phyloP scores from a whole-genome alignment of 2,329 filamentous ascomycete genomes.

The Fusarium tupiense region DNA sequence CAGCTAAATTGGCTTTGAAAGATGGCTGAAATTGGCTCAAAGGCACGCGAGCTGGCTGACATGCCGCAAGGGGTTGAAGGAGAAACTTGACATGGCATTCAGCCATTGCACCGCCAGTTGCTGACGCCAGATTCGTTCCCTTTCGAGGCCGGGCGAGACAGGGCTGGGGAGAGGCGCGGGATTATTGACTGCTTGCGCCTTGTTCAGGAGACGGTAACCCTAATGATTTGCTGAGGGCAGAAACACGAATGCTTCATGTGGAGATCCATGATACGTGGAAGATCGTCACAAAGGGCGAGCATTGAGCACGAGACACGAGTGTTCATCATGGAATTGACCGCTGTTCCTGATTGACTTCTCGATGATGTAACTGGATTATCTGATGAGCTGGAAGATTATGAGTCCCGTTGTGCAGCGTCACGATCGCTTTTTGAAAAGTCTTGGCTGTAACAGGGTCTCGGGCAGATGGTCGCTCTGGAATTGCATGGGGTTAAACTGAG shows the following conservation, averaged over 20 bases:
- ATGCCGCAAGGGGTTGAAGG: background rate
- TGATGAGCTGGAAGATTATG: conserved; percentile 24
- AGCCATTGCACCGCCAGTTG: conserved; percentile 18
- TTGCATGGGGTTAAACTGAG: conserved; percentile 13
- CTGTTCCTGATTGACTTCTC: conserved; percentile 18
- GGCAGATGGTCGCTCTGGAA: conserved; percentile 29
- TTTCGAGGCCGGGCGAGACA: conserved; percentile 23
- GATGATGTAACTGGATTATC: conserved; percentile 22
- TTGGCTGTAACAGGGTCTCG: conserved; percentile 38
- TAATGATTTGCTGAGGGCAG: conserved; percentile 24
- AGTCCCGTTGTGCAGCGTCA: conserved; percentile 22
- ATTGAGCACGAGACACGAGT: background rate
- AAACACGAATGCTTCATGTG: conserved; percentile 25
- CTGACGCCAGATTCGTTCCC: background rate
- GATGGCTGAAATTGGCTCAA: conserved; percentile 29
- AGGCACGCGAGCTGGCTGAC: conserved; percentile 29
- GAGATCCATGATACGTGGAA: conserved; percentile 29
- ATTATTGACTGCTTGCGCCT: conserved; percentile 22
- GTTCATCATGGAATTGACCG: conserved; percentile 17
- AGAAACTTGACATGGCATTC: conserved; percentile 8
- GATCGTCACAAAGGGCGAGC: conserved; percentile 18
- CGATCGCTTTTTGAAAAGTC: conserved; percentile 36
- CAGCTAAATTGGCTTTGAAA: conserved; percentile 22
- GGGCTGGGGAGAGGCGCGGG: conserved; percentile 28
- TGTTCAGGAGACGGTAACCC: conserved; percentile 1